A percentile compares a stretch with the other conserved stretches of the same genome.
These are phyloP conservation scores for Lycium barbarum DNA, from an alignment of 257 asterid genomes.

Conservation along the genomic window DNA sequence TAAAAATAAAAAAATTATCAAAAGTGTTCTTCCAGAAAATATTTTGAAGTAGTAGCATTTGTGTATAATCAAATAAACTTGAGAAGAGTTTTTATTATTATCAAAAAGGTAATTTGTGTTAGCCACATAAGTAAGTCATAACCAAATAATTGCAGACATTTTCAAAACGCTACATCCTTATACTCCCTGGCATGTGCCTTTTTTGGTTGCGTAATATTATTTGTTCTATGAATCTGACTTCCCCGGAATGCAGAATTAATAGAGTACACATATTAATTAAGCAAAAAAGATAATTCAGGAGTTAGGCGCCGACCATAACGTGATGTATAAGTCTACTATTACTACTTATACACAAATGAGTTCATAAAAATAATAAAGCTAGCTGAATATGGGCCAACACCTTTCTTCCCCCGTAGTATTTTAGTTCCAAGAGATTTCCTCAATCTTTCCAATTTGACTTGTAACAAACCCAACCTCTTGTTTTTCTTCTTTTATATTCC, in stretches of 20 bases:
- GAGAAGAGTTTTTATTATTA: neutral
- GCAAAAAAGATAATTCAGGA: neutral
- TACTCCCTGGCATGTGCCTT: neutral
- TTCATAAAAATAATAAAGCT: neutral
- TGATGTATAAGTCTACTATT: neutral
- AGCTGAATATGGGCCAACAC: neutral
- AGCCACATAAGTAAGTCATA: neutral
- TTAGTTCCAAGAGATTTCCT: slow-evolving; percentile 24
- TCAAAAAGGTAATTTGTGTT: neutral
- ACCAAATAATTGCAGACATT: neutral
- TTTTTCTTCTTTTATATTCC: neutral
- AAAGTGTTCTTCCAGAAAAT: no score
- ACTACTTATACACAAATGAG: neutral
- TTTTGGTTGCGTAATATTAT: no score
- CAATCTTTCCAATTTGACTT: slow-evolving; percentile 17
- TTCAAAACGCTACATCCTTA: neutral
- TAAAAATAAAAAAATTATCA: neutral
- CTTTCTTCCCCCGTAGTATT: neutral
- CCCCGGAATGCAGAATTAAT: neutral
- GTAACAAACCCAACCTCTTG: neutral
- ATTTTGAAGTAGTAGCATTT: neutral
- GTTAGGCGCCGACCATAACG: slow-evolving; percentile 21
- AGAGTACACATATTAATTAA: neutral
- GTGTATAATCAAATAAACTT: neutral
- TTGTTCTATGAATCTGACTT: neutral